Percentiles rank a stretch among this genome's conserved stretches.
These are phyloP conservation scores for Corynespora cassiicola DNA, from an alignment of 2,329 filamentous ascomycete species.

Conservation along the genomic window DNA sequence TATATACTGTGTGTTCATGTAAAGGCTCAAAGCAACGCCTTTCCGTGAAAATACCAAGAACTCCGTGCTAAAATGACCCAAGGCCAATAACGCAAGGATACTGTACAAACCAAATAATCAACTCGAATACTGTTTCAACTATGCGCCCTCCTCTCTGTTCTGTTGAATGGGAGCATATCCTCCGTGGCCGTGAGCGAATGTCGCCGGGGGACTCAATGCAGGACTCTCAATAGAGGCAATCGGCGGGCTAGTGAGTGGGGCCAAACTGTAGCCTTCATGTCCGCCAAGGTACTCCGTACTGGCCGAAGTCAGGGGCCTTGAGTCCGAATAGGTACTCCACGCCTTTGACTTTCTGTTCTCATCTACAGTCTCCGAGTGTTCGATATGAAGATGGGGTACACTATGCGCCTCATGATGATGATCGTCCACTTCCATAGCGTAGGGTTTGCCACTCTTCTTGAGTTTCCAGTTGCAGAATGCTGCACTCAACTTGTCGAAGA, in stretches of 20 bases:
- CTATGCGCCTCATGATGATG: slow-evolving; percentile 27
- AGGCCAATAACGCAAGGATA: slow-evolving; percentile 3
- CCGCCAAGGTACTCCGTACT: slow-evolving; percentile 23
- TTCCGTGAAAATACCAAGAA: neutral
- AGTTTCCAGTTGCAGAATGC: slow-evolving; percentile 37
- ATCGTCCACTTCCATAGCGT: slow-evolving; percentile 33
- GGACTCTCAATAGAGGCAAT: no score
- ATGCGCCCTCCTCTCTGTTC: slow-evolving; percentile 23
- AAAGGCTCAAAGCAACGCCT: no score
- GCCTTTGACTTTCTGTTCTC: slow-evolving; percentile 26
- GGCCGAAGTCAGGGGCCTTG: slow-evolving; percentile 14
- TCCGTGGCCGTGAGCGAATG: slow-evolving; percentile 7
- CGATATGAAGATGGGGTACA: slow-evolving; percentile 14
- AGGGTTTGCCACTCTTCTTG: slow-evolving; percentile 36
- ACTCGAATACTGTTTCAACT: neutral
- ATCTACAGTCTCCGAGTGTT: slow-evolving; percentile 19
- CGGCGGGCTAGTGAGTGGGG: slow-evolving; percentile 24
- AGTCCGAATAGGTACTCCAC: slow-evolving; percentile 28
- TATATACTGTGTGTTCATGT: no score
- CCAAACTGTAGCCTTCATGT: slow-evolving; percentile 21
- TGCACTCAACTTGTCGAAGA: slow-evolving; percentile 38
- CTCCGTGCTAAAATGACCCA: slow-evolving; percentile 3
- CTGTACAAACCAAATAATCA: neutral
- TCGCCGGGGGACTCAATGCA: slow-evolving; percentile 20
- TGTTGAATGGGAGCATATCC: slow-evolving; percentile 26